Conservation (phyloP, 1,284 basidiomycete species). For the Hymenochaete sp. region DNA sequence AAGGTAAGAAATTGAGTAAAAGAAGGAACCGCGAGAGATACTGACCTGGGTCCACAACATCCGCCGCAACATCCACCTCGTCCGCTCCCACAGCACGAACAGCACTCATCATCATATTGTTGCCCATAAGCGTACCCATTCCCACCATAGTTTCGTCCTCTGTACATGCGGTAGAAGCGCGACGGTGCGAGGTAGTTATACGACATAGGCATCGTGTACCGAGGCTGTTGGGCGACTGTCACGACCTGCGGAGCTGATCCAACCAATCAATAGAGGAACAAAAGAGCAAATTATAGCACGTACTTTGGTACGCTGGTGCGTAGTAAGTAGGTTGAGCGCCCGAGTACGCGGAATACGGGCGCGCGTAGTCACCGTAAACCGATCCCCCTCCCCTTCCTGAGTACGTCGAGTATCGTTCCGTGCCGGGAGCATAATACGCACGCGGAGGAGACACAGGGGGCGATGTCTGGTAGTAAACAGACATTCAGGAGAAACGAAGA, state of each 20-base stretch:
- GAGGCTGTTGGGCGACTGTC: conserved; percentile 8
- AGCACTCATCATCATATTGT: too few species aligned
- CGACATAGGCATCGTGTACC: conserved; percentile 11
- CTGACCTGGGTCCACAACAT: too few species aligned
- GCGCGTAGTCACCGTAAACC: conserved; percentile 1
- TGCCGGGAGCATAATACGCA: conserved; percentile 3
- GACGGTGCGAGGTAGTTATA: neutral
- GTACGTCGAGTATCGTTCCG: conserved; percentile 1
- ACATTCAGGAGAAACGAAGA: conserved; percentile 3
- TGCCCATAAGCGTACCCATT: too few species aligned
- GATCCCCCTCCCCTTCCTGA: neutral
- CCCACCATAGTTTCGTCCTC: too few species aligned
- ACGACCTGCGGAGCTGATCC: neutral
- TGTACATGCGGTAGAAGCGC: conserved; percentile 9
- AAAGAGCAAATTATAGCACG: neutral
- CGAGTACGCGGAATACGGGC: conserved; percentile 6
- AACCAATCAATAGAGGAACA: neutral
- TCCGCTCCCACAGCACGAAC: too few species aligned
- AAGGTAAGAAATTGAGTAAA: too few species aligned
- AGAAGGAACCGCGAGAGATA: too few species aligned
- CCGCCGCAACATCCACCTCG: too few species aligned
- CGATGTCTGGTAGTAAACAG: conserved; percentile 13
- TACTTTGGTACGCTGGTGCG: conserved; percentile 9
- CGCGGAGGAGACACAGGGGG: conserved; percentile 9
- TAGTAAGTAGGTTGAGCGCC: conserved; percentile 1